Base-by-base conservation (phyloP, 768 basidiomycete genomes). In the Phaffia australis region DNA sequence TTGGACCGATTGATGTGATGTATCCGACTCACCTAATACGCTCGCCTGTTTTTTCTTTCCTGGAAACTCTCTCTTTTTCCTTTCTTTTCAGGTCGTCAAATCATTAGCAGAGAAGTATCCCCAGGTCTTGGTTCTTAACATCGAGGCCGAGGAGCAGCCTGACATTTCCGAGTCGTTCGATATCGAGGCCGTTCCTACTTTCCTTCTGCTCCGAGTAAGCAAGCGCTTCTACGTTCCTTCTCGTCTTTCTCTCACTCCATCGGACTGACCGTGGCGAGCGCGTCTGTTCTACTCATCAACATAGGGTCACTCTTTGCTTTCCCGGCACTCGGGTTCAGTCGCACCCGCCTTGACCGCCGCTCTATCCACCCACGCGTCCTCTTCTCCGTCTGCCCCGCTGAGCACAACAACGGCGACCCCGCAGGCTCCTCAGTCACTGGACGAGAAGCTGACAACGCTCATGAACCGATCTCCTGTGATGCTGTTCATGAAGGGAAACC, bases 401-500 rank as follows among this genome's bases (percentile, higher is more conserved):
- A 73, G 9, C 65, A 66, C 14, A 29, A 67, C 48, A 62, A 69
- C 49, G 65, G 64, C 42, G 18, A 35, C 56, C 11, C 67, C 67
- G n/a, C 35, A 63, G 48, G 57, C 67, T 16, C 55, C 67, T 8
- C 56, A 89, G 75, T 81, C 84, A 0, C 81, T 94, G 25, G 79
- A 81, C 19, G 74, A 77, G 52, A 81, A 91, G 59, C 82, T 93
- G 73, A 79, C 76, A 19, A 70, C 68, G 55, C 77, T 99, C 65
- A 94, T 97, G 91, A 82, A 81, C 69, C 83, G 88, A 77, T 82
- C 76, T 80, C 81, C 67, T 25, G 84, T 92, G 15, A 85, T 94
- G 30, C 73, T 93, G 65, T 98, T 99, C 80, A 98, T 99, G 94
- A 99, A 99, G 75, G 95, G 95, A 14, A 90, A 87, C 19, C 90